Conservation (phyloP, 164 flowering plant species). For the Aristolochia contorta region DNA sequence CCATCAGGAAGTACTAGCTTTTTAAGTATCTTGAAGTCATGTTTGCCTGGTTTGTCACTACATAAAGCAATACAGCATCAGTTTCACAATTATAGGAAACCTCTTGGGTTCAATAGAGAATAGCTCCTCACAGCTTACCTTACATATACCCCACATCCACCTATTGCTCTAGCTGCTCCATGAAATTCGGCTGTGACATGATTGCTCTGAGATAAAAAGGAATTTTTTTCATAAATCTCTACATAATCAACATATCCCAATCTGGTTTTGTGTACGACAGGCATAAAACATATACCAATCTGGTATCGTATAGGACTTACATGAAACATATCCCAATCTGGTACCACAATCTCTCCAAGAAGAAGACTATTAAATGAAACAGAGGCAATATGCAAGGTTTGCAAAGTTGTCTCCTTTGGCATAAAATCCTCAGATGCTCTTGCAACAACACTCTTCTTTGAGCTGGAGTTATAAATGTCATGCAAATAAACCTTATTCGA, state of each 20-base stretch:
- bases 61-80: background rate
- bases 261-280: slow-evolving; percentile 7
- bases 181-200: slow-evolving; percentile 55
- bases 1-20: slow-evolving; percentile 69
- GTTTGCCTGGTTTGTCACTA: slow-evolving; percentile 63
- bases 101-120: background rate
- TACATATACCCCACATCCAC: slow-evolving; percentile 67
- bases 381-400: slow-evolving; percentile 62
- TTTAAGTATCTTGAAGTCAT: slow-evolving; percentile 49
- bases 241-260: too few relatives aligned
- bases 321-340: slow-evolving; percentile 90
- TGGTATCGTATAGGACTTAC: slow-evolving; percentile 21
- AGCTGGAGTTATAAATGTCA: slow-evolving; percentile 20
- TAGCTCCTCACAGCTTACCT: slow-evolving; percentile 28
- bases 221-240: too few relatives aligned
- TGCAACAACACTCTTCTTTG: slow-evolving; percentile 47
- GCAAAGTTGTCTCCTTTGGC: slow-evolving; percentile 63
- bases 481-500: too few relatives aligned
- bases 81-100: background rate
- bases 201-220: slow-evolving; percentile 33
- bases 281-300: slow-evolving; percentile 18
- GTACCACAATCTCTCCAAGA: slow-evolving; percentile 65
- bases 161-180: slow-evolving; percentile 53
- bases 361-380: slow-evolving; percentile 71
- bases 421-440: slow-evolving; percentile 83